Base-by-base conservation (phyloP, 1,284 basidiomycete species). In the Singerocomus rubriflavus region DNA sequence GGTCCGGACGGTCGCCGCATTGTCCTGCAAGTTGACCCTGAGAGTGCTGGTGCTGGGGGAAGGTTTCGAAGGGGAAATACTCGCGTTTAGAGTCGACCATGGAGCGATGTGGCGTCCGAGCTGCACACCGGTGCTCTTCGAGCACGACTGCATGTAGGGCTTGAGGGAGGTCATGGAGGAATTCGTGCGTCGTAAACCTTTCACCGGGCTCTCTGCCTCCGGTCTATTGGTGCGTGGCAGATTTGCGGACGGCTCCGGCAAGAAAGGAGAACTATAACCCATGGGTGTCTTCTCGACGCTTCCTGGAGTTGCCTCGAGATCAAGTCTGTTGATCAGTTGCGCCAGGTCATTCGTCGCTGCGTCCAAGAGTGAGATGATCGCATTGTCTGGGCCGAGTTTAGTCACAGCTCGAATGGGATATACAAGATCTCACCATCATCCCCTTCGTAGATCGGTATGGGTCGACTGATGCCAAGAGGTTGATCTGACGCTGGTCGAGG, bases 281-380 rank as follows among this genome's bases (percentile, higher is more conserved):
- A 68, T 51, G 0, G 80, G 79, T 0, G 79, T 78, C 47, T 71
- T 57, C 40, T 79, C 77, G 3, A 77, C 74, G 1, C 78, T 79
- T 14, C 72, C 71, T 0, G 87, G 88, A 0, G 88, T 88, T 4
- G 85, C 84, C 59, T 88, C 81, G 3, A 90, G 72, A 57, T 91
- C 85, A 25, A 91, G 73, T 17, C 78, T 77, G 56, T 83, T 86
- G 66, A 91, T 87, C 12, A 91, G 71, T 43, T 80, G 79, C 0
- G 85, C 88, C 2, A 91, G 74, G 39, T 91, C 88, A 47, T 88
- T 81, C 0, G 88, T 90, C 0, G 84, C 88, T 0, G 83, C 85
- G 52, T 85, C 84, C 17, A 91, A 67, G 17, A 88, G 77, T 0
- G 81, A 85, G 2, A 90, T 62, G n/a, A 80, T 79, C 51, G 77